These are phyloP conservation scores for Myxozyma geophila DNA, from an alignment of 805 yeast genomes.

Conservation along the genomic window DNA sequence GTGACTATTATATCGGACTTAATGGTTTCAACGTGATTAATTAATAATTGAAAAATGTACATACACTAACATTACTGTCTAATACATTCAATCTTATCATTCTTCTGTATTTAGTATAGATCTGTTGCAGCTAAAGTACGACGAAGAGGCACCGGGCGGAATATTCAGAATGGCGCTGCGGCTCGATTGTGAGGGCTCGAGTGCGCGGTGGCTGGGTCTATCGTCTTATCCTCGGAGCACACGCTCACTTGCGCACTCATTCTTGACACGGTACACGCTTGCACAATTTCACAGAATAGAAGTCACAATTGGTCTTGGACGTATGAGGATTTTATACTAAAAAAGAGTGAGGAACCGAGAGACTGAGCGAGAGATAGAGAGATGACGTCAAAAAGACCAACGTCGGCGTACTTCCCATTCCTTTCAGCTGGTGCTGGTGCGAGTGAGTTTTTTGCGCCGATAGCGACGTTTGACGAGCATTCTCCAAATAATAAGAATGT, in stretches of 20 bases:
- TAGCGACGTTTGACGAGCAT: not conserved
- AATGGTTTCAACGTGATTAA: no score
- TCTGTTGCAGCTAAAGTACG: no score
- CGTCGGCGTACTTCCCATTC: conserved; percentile 13
- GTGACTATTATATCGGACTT: no score
- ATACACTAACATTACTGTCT: no score
- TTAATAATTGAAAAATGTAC: no score
- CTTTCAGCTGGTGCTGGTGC: conserved; percentile 14
- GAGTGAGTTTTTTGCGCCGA: conserved; percentile 14
- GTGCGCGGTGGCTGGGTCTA: conserved; percentile 6
- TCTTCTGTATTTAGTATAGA: no score
- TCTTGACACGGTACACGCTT: no score
- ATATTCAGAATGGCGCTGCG: not conserved
- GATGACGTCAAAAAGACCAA: not conserved
- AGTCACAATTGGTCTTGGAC: no score
- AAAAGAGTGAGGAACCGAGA: not conserved
- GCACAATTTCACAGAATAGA: no score
- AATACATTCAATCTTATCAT: no score
- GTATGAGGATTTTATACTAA: no score
- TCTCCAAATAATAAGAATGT: not conserved
- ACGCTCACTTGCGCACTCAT: not conserved
- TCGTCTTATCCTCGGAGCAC: not conserved
- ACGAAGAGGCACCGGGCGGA: no score
- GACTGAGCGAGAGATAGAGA: not conserved
- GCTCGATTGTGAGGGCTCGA: not conserved